Percentiles rank a stretch among this genome's conserved stretches.
These are phyloP conservation scores for Russula emetica DNA, from an alignment of 768 basidiomycete species.

Conservation along the genomic window DNA sequence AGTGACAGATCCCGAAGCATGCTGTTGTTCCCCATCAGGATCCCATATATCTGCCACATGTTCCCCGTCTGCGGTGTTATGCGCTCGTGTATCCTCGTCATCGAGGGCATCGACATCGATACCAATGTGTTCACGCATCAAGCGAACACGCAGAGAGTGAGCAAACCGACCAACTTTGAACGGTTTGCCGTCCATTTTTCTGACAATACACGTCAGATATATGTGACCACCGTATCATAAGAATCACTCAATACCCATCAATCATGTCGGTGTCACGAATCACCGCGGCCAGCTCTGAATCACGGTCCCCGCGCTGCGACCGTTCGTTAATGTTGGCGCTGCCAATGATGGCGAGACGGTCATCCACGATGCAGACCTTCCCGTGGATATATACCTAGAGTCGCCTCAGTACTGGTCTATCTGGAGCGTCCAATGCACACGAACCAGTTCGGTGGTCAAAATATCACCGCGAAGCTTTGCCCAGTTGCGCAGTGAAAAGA, in stretches of 20 bases:
- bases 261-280: conserved; percentile 98
- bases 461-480: conserved; percentile 79
- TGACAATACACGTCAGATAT: conserved; percentile 32
- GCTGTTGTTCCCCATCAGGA: conserved; percentile 63
- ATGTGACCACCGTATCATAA: too few species aligned
- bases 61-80: conserved; percentile 47
- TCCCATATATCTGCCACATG: conserved; percentile 64
- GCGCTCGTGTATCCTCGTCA: conserved; percentile 64
- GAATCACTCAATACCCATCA: conserved; percentile 52
- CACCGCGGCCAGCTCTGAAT: conserved; percentile 90
- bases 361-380: conserved; percentile 87
- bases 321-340: conserved; percentile 98
- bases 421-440: neutral
- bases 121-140: conserved; percentile 97
- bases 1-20: conserved; percentile 41
- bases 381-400: conserved; percentile 82
- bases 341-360: conserved; percentile 89
- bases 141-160: conserved; percentile 83
- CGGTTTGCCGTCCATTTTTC: conserved; percentile 89
- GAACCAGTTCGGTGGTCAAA: conserved; percentile 84
- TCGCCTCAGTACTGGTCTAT: conserved; percentile 19
- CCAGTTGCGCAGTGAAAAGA: conserved; percentile 93
- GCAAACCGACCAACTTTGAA: conserved; percentile 97
- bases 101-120: conserved; percentile 87
- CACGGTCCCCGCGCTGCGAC: conserved; percentile 91